Evolutionary conservation across 495 filamentous ascomycete species (phyloP).

Genomic region (Neurospora sublineolata): DNA sequence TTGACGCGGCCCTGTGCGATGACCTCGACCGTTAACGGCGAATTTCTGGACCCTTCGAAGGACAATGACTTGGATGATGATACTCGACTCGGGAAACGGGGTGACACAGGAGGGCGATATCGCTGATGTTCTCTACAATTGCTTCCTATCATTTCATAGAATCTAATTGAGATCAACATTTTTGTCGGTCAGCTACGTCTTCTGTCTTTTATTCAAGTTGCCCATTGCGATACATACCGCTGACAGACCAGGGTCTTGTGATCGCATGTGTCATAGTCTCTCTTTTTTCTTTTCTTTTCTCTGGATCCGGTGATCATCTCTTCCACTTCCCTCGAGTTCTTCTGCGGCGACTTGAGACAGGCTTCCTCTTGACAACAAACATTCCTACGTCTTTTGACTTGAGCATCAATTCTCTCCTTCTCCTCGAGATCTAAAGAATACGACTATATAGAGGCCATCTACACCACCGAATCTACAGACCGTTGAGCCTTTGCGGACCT

Average conservation of each 20-base stretch:
- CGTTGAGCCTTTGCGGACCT: neutral
- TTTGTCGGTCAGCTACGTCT: too few species aligned
- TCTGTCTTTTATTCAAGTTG: too few species aligned
- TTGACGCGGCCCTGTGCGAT: neutral
- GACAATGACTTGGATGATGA: neutral
- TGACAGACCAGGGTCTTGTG: neutral
- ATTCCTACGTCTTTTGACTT: neutral
- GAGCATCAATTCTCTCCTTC: neutral
- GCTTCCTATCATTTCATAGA: too few species aligned
- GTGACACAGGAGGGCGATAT: neutral
- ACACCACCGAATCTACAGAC: neutral
- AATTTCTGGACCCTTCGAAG: neutral
- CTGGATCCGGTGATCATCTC: neutral
- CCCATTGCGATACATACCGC: neutral
- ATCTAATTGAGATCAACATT: too few species aligned
- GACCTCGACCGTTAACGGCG: neutral
- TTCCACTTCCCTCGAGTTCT: neutral
- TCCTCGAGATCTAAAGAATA: neutral
- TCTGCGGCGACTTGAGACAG: neutral
- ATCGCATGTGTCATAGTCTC: neutral
- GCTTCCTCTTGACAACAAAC: neutral
- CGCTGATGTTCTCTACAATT: neutral
- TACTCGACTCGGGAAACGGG: neutral
- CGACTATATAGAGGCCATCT: neutral
- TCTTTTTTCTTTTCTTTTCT: neutral